Evolutionary conservation across 345 rosid genomes (phyloP), one percentile per base, ranked within the genome.

Genomic region (Acer saccharum): DNA sequence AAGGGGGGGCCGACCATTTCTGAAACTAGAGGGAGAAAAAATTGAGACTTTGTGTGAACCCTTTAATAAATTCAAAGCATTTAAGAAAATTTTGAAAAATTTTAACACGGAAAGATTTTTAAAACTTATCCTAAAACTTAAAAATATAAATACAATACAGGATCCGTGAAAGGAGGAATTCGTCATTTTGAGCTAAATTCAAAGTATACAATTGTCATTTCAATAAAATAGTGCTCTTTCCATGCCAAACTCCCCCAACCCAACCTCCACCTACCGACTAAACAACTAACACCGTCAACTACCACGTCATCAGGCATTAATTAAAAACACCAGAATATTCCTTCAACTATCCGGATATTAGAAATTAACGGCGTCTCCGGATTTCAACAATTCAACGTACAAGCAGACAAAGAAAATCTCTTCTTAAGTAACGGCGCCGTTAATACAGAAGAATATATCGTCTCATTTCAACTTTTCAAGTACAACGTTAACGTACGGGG

Each of bases 401-500:
- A 44, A 44, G 12, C 50, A 8, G 50, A 44, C 50, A 10, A 44
- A 44, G 2, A 1, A 44, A 44, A 8, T 10, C 50, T 44, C 50
- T 10, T 44, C 2, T 10, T 1, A 10, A 44, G 2, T 10, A 44
- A 44, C 50, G 50, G 50, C 50, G 50, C 50, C 50, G 50, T 44
- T 10, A 44, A 44, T 10, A 10, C 3, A 23, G 16, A 69, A 7
- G 7, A 12, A 4, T 10, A 21, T 20, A 21, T 50, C 4, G 5
- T 13, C 55, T 43, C 4, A 50, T 50, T 13, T 11, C 16, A 50
- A 32, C 35, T 14, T 10, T 27, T 50, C 46, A 8, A 9, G 74
- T 71, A 55, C 65, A 29, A 55, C 48, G 6, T 17, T 35, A 44
- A n/a, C 65, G 48, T 55, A 71, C 65, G 64, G 60, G 60, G 39